phyloP scores from a whole-genome alignment of 1,284 basidiomycete species.

The Heterobasidion annosum region DNA sequence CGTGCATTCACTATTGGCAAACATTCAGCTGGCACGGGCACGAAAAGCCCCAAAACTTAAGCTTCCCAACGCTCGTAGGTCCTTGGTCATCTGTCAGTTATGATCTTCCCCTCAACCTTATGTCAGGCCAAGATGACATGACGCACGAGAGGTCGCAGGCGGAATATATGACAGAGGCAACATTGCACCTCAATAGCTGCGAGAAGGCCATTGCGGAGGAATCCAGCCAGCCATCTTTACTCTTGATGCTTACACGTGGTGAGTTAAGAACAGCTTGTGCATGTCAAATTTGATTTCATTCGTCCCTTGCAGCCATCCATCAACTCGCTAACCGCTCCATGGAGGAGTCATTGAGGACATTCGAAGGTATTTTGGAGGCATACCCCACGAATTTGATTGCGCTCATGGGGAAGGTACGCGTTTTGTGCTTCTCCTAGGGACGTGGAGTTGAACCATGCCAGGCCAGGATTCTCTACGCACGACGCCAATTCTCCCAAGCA shows the following conservation, averaged over 20 bases:
- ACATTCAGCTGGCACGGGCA: constrained; percentile 72
- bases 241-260: constrained; percentile 68
- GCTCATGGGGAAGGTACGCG: constrained; percentile 62
- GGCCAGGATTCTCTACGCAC: constrained; percentile 78
- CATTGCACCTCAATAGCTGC: constrained; percentile 60
- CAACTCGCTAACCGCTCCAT: constrained; percentile 74
- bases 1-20: constrained; percentile 74
- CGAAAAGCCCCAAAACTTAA: constrained; percentile 76
- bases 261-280: constrained; percentile 8
- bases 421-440: background rate
- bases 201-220: constrained; percentile 44
- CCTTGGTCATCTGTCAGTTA: constrained; percentile 3
- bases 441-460: constrained; percentile 19
- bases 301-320: constrained; percentile 51
- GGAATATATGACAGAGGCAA: constrained; percentile 60
- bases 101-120: constrained; percentile 1
- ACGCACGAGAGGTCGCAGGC: constrained; percentile 56
- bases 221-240: constrained; percentile 32
- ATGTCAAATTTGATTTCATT: constrained; percentile 7
- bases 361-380: constrained; percentile 72
- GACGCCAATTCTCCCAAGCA: constrained; percentile 69
- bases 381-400: constrained; percentile 82
- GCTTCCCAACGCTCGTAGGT: constrained; percentile 65
- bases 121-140: constrained; percentile 62
- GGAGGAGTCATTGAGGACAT: constrained; percentile 71